Conservation (phyloP, 495 filamentous ascomycete genomes). For the Penicillium canariense region DNA sequence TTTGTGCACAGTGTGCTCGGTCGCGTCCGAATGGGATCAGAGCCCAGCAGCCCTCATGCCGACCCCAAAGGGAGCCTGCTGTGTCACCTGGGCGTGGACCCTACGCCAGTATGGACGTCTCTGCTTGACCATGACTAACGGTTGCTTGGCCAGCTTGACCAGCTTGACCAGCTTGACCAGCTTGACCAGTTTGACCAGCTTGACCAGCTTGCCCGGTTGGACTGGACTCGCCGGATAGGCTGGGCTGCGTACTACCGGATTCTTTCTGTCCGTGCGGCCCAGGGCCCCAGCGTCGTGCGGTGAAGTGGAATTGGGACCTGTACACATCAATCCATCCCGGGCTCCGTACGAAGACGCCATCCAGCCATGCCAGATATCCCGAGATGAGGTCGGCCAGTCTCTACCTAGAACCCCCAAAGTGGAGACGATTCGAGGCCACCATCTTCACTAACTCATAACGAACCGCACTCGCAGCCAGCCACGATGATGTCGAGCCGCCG, state of each 20-base stretch:
- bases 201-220: not conserved
- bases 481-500: constrained; percentile 13
- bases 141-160: not conserved
- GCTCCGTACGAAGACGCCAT: no score
- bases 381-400: not conserved
- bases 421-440: not conserved
- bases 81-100: not conserved
- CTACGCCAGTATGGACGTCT: not conserved
- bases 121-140: not conserved
- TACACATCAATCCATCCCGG: no score
- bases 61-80: not conserved
- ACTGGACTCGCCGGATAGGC: no score
- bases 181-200: not conserved
- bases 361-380: not conserved
- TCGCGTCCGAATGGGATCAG: not conserved
- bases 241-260: not conserved
- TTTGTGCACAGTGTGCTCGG: no score
- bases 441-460: not conserved
- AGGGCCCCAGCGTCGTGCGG: no score
- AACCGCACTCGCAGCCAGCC: constrained; percentile 22
- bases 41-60: not conserved
- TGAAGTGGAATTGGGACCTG: no score
- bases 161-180: not conserved
- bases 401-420: not conserved
- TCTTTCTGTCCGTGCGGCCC: not conserved